A percentile compares a stretch with the other conserved stretches of the same genome.
Conservation (phyloP, 2,329 filamentous ascomycete genomes). For the Annulohypoxylon truncatum region DNA sequence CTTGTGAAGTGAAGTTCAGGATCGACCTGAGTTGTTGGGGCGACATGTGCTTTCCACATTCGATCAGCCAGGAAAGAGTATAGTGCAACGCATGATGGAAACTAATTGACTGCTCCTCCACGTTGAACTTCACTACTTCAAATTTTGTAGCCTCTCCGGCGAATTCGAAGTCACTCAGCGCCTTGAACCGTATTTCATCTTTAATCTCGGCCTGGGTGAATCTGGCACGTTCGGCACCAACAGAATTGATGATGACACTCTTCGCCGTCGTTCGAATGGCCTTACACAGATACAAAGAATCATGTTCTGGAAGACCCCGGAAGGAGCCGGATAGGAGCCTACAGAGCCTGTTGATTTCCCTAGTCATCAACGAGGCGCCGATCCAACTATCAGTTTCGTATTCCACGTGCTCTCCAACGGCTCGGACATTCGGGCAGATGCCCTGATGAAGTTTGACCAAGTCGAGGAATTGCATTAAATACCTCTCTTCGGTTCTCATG, state of each 20-base stretch:
- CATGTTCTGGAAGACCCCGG: conserved; percentile 72
- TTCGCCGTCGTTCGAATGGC: conserved; percentile 82
- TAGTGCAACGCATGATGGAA: conserved; percentile 98
- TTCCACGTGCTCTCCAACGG: conserved; percentile 94
- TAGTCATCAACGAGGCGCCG: conserved; percentile 90
- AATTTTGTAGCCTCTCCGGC: conserved; percentile 69
- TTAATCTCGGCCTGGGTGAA: conserved; percentile 92
- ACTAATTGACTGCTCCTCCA: conserved; percentile 91
- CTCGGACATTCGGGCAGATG: conserved; percentile 93
- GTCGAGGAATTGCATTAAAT: conserved; percentile 94
- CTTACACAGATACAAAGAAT: conserved; percentile 72
- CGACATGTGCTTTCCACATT: conserved; percentile 83
- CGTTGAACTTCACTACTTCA: conserved; percentile 84
- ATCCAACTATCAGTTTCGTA: conserved; percentile 99
- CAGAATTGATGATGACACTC: conserved; percentile 86
- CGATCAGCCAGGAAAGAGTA: conserved; percentile 93
- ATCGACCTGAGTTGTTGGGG: conserved; percentile 74
- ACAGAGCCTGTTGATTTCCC: conserved; percentile 94
- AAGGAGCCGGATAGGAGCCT: conserved; percentile 91
- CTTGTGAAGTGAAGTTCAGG: conserved; percentile 76
- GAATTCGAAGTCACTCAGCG: conserved; percentile 81
- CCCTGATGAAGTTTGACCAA: conserved; percentile 96
- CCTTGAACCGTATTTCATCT: conserved; percentile 85
- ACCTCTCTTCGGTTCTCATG: conserved; percentile 84
- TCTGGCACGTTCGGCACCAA: conserved; percentile 86